A percentile compares a stretch with the other conserved stretches of the same genome.
Conservation (phyloP, 441 rosid genomes). For the Aleurites moluccanus region DNA sequence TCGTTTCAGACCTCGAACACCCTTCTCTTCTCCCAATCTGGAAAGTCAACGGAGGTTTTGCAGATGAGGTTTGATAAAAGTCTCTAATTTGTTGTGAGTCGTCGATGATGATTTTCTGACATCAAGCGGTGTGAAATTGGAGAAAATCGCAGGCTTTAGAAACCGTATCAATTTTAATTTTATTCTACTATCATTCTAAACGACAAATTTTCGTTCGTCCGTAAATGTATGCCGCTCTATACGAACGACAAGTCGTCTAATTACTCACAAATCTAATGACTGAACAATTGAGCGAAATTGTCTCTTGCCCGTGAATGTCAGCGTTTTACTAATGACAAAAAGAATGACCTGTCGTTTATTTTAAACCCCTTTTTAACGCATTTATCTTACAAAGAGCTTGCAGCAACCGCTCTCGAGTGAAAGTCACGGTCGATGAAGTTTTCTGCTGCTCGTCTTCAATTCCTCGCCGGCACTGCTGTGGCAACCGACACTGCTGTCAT, state of each 20-base stretch:
- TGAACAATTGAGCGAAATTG: too few species aligned
- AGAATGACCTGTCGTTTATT: too few species aligned
- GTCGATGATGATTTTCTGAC: background rate
- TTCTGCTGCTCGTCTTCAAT: constrained; percentile 24
- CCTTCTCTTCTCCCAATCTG: too few species aligned
- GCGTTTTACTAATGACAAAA: too few species aligned
- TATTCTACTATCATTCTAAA: too few species aligned
- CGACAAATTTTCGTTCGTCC: too few species aligned
- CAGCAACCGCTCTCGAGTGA: background rate
- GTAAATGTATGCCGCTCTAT: too few species aligned
- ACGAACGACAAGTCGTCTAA: too few species aligned
- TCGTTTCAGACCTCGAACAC: constrained; percentile 24
- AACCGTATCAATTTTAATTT: background rate
- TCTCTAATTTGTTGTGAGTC: background rate
- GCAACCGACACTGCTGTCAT: constrained; percentile 28
- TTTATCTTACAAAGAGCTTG: background rate
- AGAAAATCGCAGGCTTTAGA: background rate
- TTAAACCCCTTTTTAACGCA: too few species aligned
- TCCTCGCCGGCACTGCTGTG: constrained; percentile 32
- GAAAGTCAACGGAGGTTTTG: too few species aligned
- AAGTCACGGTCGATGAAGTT: constrained; percentile 26
- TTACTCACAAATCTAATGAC: too few species aligned
- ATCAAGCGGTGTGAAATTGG: background rate
- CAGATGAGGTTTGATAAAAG: background rate
- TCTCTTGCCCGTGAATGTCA: too few species aligned